Base-by-base conservation (phyloP, 148 eudicot species). In the Vaccinium myrtillus region DNA sequence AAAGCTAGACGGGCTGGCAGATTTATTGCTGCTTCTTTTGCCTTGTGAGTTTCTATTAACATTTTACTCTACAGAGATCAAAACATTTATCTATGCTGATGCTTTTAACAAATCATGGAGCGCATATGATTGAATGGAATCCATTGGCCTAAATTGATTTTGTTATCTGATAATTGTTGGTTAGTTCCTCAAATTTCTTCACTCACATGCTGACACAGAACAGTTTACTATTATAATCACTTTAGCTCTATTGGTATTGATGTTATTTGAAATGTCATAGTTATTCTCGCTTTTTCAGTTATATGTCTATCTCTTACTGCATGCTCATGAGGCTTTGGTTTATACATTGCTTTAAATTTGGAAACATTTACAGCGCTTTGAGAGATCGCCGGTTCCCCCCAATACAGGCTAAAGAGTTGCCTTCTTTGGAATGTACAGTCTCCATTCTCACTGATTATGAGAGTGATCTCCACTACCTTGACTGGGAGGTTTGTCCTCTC, bases 371-470 rank as follows among this genome's bases (percentile, higher is more conserved):
- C 93, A 97, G 98, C 85, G 98, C 99, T 73, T 91, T 97, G 83
- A 91, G 95, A 90, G 99, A 97, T 87, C 93, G 96, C 48, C 93
- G 98, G 25, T 97, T 97, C 69, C 88, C 98, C 67, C 99, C 99
- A 43, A 95, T 97, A 88, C 94, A 93, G 86, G 92, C 94, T 87
- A 95, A 90, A 90, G 99, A 97, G 87, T 87, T 97, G 89, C 98
- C 99, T 74, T 89, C 80, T 86, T 90, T 97, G 93, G 90, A 97
- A 88, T 97, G 99, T 90, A 97, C 98, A 82, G 98, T 97, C 78
- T 97, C 98, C 39, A 86, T 97, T 77, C 93, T 97, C 65, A 90
- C 98, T 83, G 87, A 97, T 87, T 97, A 93, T 85, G 99, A 97
- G 84, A 89, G 86, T 82, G 98, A 86, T 61, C 80, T 74, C 50